Evolutionary conservation across 2,329 filamentous ascomycete species (phyloP), one percentile per base, ranked within the genome.

Genomic region (Beauveria medogensis): DNA sequence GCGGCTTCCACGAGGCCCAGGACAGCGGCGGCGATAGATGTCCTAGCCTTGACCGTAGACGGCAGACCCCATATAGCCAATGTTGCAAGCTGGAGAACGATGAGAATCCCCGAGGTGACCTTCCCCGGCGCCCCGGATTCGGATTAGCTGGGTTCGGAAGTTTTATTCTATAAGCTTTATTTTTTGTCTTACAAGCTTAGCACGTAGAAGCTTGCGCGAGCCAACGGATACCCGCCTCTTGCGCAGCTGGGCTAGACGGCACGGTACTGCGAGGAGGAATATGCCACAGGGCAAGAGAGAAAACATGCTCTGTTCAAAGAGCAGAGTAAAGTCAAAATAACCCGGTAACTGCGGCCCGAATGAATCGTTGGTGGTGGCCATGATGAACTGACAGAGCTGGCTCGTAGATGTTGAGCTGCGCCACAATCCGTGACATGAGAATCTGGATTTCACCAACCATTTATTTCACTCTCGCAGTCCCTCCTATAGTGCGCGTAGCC

Each of bases 231-330:
- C 24, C 26, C 5, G 18, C 16, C 20, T 41, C 9, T 37, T 55
- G 30, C 41, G 55, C 24, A 60, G 60, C 5, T 30, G 12, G 2
- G 34, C 26, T 2, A 69, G 30, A 16, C 70, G 62, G 1, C 66
- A 24, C 0, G 67, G 67, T 1, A 60, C 65, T 3, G 68, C 22
- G 46, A 70, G 12, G 7, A 71, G 58, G 30, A 72, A 69, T 4
- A 69, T 4, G 9, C 63, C 61, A 9, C 66, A 64, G 1, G 69
- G 69, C 3, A 70, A 58, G 4, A 71, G 62, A 12, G 69, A 72
- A 4, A 72, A 37, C 4, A 72, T 67, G 56, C 66, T 67, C 44
- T 72, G 69, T 18, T 72, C 69, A 52, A 71, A 72, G 9, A 70
- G 63, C 8, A 72, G 58, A 0, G 69, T 71, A 10, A 72, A 72